These are phyloP conservation scores for Myxozyma melibiosi DNA, from an alignment of 805 yeast genomes.

Conservation along the genomic window DNA sequence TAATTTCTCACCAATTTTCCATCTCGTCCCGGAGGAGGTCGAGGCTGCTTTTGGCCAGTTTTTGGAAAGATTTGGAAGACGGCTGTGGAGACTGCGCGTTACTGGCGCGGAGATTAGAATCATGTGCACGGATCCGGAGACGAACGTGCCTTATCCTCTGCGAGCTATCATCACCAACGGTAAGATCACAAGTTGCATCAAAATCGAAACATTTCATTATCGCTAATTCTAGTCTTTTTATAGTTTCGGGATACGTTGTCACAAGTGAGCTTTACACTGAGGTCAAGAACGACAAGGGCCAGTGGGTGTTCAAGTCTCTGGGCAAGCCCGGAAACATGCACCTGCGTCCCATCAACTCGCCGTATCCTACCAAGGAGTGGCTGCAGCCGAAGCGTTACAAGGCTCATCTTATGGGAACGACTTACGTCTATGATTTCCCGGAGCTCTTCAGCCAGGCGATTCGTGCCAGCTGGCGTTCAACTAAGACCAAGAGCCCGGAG, in stretches of 20 bases:
- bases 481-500: slow-evolving; percentile 54
- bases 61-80: slow-evolving; percentile 94
- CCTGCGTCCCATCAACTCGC: slow-evolving; percentile 90
- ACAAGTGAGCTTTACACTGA: slow-evolving; percentile 94
- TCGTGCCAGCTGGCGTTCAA: slow-evolving; percentile 73
- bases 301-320: slow-evolving; percentile 95
- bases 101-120: slow-evolving; percentile 98
- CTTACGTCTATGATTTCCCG: slow-evolving; percentile 98
- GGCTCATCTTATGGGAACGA: slow-evolving; percentile 98
- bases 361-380: slow-evolving; percentile 97
- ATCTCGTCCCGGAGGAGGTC: slow-evolving; percentile 91
- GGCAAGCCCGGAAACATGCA: slow-evolving; percentile 96
- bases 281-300: slow-evolving; percentile 87
- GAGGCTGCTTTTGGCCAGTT: slow-evolving; percentile 98
- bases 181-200: slow-evolving; percentile 8
- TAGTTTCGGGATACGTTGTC: slow-evolving; percentile 93
- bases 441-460: slow-evolving; percentile 95
- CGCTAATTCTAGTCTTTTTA: background rate
- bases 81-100: slow-evolving; percentile 94
- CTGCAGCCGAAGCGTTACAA: slow-evolving; percentile 97
- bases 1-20: slow-evolving; percentile 94
- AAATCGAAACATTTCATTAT: background rate
- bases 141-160: slow-evolving; percentile 90
- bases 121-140: slow-evolving; percentile 84
- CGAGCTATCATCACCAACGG: slow-evolving; percentile 91